Percentiles rank a stretch among this genome's conserved stretches.
Evolutionary conservation across 192 early-diverging fungal species (phyloP).

Genomic region (Coemansia guatemalensis): DNA sequence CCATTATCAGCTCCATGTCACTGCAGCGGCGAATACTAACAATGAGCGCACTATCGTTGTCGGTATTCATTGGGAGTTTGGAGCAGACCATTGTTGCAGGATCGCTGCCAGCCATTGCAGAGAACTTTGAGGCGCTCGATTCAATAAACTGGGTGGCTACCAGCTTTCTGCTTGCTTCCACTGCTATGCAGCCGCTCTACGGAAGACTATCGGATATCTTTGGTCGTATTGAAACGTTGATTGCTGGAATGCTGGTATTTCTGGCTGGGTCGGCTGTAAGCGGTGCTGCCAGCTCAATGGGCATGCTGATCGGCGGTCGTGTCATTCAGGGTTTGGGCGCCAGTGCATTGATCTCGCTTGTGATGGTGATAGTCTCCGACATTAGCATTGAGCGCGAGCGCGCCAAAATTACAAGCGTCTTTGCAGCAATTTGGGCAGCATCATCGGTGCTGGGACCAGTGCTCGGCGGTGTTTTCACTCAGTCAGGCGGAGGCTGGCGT

Average conservation of each 20-base stretch:
- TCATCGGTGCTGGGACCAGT: constrained; percentile 60
- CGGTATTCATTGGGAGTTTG: constrained; percentile 42
- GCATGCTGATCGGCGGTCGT: constrained; percentile 64
- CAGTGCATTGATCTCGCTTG: constrained; percentile 60
- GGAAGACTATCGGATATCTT: constrained; percentile 82
- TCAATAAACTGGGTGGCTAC: constrained; percentile 76
- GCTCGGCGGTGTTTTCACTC: constrained; percentile 59
- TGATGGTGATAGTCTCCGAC: constrained; percentile 67
- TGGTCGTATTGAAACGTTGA: constrained; percentile 61
- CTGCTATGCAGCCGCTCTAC: constrained; percentile 76
- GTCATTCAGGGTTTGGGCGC: constrained; percentile 66
- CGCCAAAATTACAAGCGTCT: constrained; percentile 58
- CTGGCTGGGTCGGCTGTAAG: constrained; percentile 53
- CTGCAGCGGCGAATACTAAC: constrained; percentile 19
- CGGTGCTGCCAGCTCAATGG: constrained; percentile 59
- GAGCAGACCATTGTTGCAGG: constrained; percentile 67
- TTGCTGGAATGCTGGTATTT: constrained; percentile 56
- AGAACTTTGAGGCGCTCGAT: constrained; percentile 55
- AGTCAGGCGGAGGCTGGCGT: constrained; percentile 40
- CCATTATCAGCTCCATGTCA: constrained; percentile 23
- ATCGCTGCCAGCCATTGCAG: constrained; percentile 59
- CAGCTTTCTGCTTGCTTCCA: constrained; percentile 63
- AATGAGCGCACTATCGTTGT: constrained; percentile 37
- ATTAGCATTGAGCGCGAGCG: constrained; percentile 61
- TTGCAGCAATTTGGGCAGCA: constrained; percentile 57